Evolutionary conservation across 1,284 basidiomycete genomes (phyloP), one percentile per base, ranked within the genome.

Genomic region (Ganoderma lingzhi): DNA sequence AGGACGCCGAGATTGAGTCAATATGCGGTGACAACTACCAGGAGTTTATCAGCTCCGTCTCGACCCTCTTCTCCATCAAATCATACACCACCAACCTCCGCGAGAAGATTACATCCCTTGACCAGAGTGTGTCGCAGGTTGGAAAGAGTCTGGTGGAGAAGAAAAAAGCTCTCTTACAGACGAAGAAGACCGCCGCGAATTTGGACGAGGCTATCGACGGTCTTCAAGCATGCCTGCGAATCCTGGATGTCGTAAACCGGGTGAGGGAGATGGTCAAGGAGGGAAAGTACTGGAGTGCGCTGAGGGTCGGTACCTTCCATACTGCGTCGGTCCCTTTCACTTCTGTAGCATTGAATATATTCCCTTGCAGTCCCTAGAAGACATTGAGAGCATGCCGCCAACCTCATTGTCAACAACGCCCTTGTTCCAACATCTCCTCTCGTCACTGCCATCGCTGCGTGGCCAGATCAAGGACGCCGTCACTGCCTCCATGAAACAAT

Each of bases 11-110:
- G 82, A 99, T 99, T 78, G 96, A 99, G 83, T 90, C 89, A 70
- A 96, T 99, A 81, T 99, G 98, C 82, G 90, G 93, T 69, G 93
- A 94, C 75, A 99, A 99, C 80, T 98, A 99, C 79, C 95, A 97
- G 83, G 98, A 99, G 80, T 99, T 99, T 79, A 96, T 98, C 32
- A 92, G 93, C 30, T 98, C 97, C 9, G 96, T 99, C 10, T 96
- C 96, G 42, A 98, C 96, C 4, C 86, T 99, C 66, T 93, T 99
- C 80, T 95, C 93, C 62, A 96, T 99, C 78, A 93, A 98, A 76
- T 96, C 92, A 3, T 94, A 94, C 79, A 95, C 93, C 62, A 90
- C 90, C 73, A 93, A 90, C 79, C 88, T 95, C 76, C 90, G 93
- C 75, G 92, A 94, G 76, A 94, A 88, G 78, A 95, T 95, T 71